Evolutionary conservation across 108 stramenopile genomes (phyloP), one percentile per base, ranked within the genome.

Genomic region (Pseudonitzschia multistriata): DNA sequence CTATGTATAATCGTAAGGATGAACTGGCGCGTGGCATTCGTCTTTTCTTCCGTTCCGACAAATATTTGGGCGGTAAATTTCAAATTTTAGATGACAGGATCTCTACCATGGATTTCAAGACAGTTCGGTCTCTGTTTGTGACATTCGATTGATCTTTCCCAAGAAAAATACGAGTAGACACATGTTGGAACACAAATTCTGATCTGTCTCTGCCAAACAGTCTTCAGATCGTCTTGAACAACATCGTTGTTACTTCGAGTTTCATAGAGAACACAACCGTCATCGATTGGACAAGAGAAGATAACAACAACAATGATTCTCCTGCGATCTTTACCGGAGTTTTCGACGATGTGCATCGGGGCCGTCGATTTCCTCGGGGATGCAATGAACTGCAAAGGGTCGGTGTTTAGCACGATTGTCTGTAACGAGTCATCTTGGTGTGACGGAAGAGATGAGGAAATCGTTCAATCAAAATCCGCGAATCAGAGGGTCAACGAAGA

Each of bases 301-400:
- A 47, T 0, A 36, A 13, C 33, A 17, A 13, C 33, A 17, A 35
- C 3, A 3, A 64, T 64, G 63, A 35, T 64, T 30, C 63, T 64
- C n/a, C 40, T 64, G 4, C 28, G 42, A 27, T 40, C 42, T 11
- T 0, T 64, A 28, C 63, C 63, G 14, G 63, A 64, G n/a, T 64
- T 64, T 30, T 42, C 63, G 3, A 64, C 63, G 14, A 64, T 64
- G 40, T 64, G 40, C 63, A 64, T 40, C 3, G 22, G 34, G 17
- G 63, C 63, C 35, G 22, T 64, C 24, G 63, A 64, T 24, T 40
- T 47, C 25, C 42, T 64, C 36, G 61, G 36, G 7, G 28, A 40
- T 64, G 24, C 42, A 3, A 64, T 45, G 42, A 64, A 40, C 29
- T 64, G 63, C 40, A 64, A 64, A 64, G 63, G 63, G n/a, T 40